Evolutionary conservation across 495 filamentous ascomycete genomes (phyloP), one percentile per base, ranked within the genome.

Genomic region (Staphylotrichum longicolle): DNA sequence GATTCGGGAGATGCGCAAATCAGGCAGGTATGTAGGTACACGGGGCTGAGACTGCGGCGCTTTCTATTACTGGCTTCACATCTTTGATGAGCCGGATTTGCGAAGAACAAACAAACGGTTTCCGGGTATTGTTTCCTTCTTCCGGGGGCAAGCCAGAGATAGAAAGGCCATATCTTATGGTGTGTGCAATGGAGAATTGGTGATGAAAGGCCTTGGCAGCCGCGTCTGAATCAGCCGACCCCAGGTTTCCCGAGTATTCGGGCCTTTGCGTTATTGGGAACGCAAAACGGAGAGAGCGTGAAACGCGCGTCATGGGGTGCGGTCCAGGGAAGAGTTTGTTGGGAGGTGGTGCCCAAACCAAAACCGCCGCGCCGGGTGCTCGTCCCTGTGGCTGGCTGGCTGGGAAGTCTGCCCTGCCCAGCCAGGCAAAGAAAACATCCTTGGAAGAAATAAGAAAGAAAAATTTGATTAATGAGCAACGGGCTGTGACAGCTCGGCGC

Each of bases 201-300:
- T 27, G 20, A 27, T 27, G 1, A 27, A 27, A 27, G 20, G 20
- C 20, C 20, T 27, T 27, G 20, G 20, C 20, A 27, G 20, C 20
- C 20, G 20, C 20, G 15, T 44, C 39, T 6, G 32, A 40, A 34
- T 20, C 57, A 52, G 57, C 48, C 58, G 41, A 53, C 51, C 59
- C 51, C 51, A 49, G 44, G 41, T 46, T 49, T 63, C 39, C 62
- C 62, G 51, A 60, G 56, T 27, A 64, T 64, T 64, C 57, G 57
- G 57, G 56, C 62, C 62, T 60, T 64, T 64, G 51, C 34, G 7
- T 30, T 15, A 15, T 40, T 48, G 47, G 57, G 46, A 58, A 3
- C 20, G 20, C 4, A 42, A 7, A 42, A 3, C 15, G 40, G 40
- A 40, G n/a, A 27, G 11, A 33, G 39, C 20, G n/a, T 41, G 53